Conservation (phyloP, 768 basidiomycete species). For the Lyophyllum atratum region DNA sequence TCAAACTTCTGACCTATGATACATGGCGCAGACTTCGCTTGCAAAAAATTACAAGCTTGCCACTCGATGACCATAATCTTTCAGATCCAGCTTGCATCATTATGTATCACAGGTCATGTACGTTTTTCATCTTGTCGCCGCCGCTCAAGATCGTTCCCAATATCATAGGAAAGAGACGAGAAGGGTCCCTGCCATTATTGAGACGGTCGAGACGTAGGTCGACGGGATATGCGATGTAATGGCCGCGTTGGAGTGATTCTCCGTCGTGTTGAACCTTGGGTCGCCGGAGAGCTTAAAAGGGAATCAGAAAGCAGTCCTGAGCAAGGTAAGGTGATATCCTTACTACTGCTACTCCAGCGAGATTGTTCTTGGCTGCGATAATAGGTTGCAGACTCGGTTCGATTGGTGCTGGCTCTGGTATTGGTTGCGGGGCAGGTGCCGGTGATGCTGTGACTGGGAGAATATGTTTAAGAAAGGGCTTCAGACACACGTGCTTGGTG, state of each 20-base stretch:
- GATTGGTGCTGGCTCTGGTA: conserved; percentile 17
- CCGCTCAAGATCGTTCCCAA: neutral
- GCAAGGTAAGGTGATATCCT: neutral
- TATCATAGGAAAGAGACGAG: neutral
- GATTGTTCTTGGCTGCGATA: conserved; percentile 27
- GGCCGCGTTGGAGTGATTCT: neutral
- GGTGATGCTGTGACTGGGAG: conserved; percentile 5
- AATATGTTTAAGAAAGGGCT: neutral
- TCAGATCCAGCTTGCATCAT: neutral
- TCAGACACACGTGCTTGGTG: neutral
- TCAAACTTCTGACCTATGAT: neutral
- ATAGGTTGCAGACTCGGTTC: conserved; percentile 22
- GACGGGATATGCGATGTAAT: neutral
- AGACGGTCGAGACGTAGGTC: conserved; percentile 1
- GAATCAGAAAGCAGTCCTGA: neutral
- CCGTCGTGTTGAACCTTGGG: conserved; percentile 7
- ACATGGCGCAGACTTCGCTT: neutral
- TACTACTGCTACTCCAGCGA: conserved; percentile 17
- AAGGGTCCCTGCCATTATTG: conserved; percentile 3
- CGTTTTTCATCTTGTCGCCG: neutral
- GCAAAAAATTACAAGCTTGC: no score
- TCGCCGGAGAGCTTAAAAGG: neutral
- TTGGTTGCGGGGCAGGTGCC: conserved; percentile 15
- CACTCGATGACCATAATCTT: neutral
- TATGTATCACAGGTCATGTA: neutral